Percentiles rank a stretch among this genome's conserved stretches.
Evolutionary conservation across 805 yeast genomes (phyloP).

Genomic region (Nakazawaea populi): DNA sequence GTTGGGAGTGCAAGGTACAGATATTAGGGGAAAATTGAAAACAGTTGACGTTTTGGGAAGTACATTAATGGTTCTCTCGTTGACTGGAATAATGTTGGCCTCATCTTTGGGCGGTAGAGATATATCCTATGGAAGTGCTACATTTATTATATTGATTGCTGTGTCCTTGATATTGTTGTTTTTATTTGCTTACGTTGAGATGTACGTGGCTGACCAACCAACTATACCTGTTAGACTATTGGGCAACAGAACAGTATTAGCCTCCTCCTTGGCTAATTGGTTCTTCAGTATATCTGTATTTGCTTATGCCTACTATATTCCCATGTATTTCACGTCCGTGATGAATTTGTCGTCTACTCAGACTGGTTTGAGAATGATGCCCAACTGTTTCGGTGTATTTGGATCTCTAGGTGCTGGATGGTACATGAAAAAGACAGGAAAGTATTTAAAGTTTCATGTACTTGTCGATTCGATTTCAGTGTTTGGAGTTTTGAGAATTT

Average conservation of each 20-base stretch:
- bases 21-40: constrained; percentile 39
- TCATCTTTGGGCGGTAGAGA: constrained; percentile 50
- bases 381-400: constrained; percentile 52
- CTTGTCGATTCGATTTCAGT: constrained; percentile 35
- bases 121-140: constrained; percentile 31
- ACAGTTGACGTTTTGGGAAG: constrained; percentile 55
- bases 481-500: constrained; percentile 37
- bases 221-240: constrained; percentile 50
- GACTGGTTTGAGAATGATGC: constrained; percentile 54
- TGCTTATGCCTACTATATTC: constrained; percentile 49
- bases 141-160: constrained; percentile 26
- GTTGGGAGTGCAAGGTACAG: constrained; percentile 23
- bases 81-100: constrained; percentile 40
- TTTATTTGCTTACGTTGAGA: constrained; percentile 37
- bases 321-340: constrained; percentile 56
- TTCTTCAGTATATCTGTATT: constrained; percentile 45
- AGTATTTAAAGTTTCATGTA: constrained; percentile 43
- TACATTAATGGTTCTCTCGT: constrained; percentile 35
- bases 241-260: constrained; percentile 51
- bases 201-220: constrained; percentile 44
- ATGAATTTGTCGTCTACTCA: constrained; percentile 45
- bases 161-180: constrained; percentile 30
- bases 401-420: constrained; percentile 61
- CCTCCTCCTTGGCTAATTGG: constrained; percentile 62
- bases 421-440: constrained; percentile 61